A percentile compares a stretch with the other conserved stretches of the same genome.
Conservation (phyloP, 495 filamentous ascomycete genomes). For the Neurospora cerealis region DNA sequence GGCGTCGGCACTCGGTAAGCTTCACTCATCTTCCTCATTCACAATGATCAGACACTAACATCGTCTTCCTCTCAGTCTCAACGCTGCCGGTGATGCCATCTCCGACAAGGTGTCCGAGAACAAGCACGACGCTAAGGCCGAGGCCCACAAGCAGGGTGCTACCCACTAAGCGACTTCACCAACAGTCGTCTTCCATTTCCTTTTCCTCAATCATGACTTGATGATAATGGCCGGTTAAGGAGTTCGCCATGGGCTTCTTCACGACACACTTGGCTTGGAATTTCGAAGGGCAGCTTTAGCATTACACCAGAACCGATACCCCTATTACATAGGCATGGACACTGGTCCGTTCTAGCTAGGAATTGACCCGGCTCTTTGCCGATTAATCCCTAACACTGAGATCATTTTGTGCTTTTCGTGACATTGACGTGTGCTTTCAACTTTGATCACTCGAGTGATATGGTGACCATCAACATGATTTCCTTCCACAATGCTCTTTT, state of each 20-base stretch:
- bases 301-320: background rate
- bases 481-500: background rate
- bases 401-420: background rate
- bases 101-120: constrained; percentile 48
- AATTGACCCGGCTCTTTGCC: background rate
- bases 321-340: background rate
- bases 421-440: background rate
- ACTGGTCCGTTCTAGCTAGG: background rate
- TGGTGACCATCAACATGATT: background rate
- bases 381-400: background rate
- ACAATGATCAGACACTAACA: background rate
- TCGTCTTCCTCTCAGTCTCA: constrained; percentile 26
- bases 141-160: constrained; percentile 46
- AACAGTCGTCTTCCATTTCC: background rate
- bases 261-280: background rate
- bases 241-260: background rate
- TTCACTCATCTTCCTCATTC: background rate
- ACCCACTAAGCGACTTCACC: constrained; percentile 38
- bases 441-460: background rate
- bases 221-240: background rate
- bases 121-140: constrained; percentile 43
- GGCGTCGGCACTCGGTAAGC: constrained; percentile 41
- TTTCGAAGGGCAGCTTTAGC: background rate
- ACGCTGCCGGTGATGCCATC: constrained; percentile 46
- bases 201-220: background rate